phyloP scores from a whole-genome alignment of 2,329 filamentous ascomycete species.

The Verticillium klebahnii region DNA sequence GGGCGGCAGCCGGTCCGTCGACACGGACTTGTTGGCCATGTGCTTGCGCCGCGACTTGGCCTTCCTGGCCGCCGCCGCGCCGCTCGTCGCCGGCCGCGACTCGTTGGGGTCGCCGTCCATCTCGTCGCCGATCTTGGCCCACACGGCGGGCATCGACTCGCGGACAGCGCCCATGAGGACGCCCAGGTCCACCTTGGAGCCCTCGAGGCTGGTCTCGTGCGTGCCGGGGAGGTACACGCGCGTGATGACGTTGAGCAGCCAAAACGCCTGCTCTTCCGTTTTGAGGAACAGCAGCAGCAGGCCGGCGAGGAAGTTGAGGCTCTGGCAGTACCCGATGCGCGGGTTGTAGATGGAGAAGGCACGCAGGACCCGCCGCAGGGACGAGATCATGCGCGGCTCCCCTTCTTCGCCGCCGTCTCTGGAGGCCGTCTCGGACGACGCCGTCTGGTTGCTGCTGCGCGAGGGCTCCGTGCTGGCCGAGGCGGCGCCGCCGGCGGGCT shows the following conservation, averaged over 20 bases:
- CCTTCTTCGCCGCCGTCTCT: slow-evolving; percentile 15
- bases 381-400: slow-evolving; percentile 75
- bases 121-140: slow-evolving; percentile 82
- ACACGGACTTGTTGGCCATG: slow-evolving; percentile 25
- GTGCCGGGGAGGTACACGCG: slow-evolving; percentile 84
- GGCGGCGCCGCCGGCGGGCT: slow-evolving; percentile 43
- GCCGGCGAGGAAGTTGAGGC: slow-evolving; percentile 89
- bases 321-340: slow-evolving; percentile 91
- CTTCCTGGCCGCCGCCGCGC: slow-evolving; percentile 3
- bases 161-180: slow-evolving; percentile 86
- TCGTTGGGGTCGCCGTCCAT: slow-evolving; percentile 48
- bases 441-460: slow-evolving; percentile 22
- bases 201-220: slow-evolving; percentile 84
- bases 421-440: slow-evolving; percentile 20
- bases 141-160: slow-evolving; percentile 77
- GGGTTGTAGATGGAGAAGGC: slow-evolving; percentile 91
- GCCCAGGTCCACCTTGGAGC: slow-evolving; percentile 88
- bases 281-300: slow-evolving; percentile 83
- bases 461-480: slow-evolving; percentile 15
- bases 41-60: slow-evolving; percentile 33
- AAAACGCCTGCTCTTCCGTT: slow-evolving; percentile 86
- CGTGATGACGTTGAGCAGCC: slow-evolving; percentile 90
- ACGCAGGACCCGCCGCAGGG: slow-evolving; percentile 78
- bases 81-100: slow-evolving; percentile 24
- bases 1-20: slow-evolving; percentile 65